Evolutionary conservation across 2,329 filamentous ascomycete genomes (phyloP).

Genomic region (Calonectria pteridis): DNA sequence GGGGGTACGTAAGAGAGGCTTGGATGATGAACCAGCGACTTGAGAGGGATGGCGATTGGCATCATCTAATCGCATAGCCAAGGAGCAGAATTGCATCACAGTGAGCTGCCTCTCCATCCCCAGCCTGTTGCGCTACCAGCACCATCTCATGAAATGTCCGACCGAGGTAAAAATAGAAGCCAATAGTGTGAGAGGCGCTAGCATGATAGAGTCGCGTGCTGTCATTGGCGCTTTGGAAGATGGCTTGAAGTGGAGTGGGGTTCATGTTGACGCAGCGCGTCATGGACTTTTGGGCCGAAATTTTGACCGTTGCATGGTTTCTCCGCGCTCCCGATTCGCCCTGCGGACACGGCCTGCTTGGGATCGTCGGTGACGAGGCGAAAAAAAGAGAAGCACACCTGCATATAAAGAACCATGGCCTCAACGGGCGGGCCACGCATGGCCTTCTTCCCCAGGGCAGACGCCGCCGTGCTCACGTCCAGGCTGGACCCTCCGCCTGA

Average conservation of each 20-base stretch:
- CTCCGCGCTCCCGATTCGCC: neutral
- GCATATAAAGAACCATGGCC: neutral
- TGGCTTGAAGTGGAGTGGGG: neutral
- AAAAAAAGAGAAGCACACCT: neutral
- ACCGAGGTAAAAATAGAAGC: neutral
- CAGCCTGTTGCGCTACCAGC: neutral
- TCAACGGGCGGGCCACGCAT: neutral
- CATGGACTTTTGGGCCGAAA: neutral
- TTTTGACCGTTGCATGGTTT: neutral
- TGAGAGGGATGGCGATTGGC: neutral
- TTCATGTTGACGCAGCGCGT: neutral
- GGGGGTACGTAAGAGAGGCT: neutral
- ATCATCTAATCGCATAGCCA: neutral
- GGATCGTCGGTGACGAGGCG: neutral
- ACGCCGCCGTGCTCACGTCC: conserved; percentile 41
- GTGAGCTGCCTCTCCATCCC: neutral
- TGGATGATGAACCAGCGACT: neutral
- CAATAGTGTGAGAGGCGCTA: neutral
- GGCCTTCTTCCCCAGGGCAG: conserved; percentile 43
- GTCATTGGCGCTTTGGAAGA: neutral
- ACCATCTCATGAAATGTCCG: neutral
- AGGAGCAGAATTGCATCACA: neutral
- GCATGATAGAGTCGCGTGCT: neutral
- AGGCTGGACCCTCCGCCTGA: conserved; percentile 16
- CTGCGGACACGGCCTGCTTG: neutral